Evolutionary conservation across 1,139 yeast species (phyloP).

Genomic region (Debaryomyces fabryi): DNA sequence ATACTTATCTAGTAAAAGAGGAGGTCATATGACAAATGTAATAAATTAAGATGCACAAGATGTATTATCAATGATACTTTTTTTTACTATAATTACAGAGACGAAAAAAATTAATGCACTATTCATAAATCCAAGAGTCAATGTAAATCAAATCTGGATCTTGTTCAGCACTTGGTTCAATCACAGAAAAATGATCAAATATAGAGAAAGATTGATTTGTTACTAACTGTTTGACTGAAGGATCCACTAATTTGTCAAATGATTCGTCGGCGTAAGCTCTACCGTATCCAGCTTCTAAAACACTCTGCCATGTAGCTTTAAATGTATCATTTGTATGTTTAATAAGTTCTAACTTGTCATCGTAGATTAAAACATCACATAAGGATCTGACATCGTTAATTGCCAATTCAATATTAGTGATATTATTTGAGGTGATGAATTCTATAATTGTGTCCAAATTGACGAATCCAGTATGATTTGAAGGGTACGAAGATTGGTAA

Average conservation of each 20-base stretch:
- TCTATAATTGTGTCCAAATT: conserved; percentile 71
- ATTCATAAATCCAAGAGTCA: conserved; percentile 43
- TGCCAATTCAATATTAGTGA: conserved; percentile 80
- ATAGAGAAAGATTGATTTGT: conserved; percentile 31
- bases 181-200: conserved; percentile 38
- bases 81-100: conserved; percentile 1
- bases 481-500: conserved; percentile 47
- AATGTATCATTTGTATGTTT: conserved; percentile 51
- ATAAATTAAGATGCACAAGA: not conserved
- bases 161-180: conserved; percentile 34
- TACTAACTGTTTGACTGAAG: conserved; percentile 16
- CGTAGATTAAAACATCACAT: conserved; percentile 86
- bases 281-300: conserved; percentile 64
- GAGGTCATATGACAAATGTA: not conserved
- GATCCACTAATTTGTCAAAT: conserved; percentile 14
- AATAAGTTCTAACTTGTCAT: conserved; percentile 77
- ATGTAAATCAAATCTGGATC: conserved; percentile 42
- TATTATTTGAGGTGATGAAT: conserved; percentile 73
- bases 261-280: conserved; percentile 33
- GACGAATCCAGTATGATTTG: conserved; percentile 65
- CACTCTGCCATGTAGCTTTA: conserved; percentile 63
- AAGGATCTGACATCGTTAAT: conserved; percentile 74
- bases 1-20: not conserved
- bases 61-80: not conserved
- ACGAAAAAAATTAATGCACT: conserved; percentile 8